Percentiles rank a stretch among this genome's conserved stretches.
These are phyloP conservation scores for Paecilomyces sp. DNA, from an alignment of 2,329 filamentous ascomycete genomes.

Conservation along the genomic window DNA sequence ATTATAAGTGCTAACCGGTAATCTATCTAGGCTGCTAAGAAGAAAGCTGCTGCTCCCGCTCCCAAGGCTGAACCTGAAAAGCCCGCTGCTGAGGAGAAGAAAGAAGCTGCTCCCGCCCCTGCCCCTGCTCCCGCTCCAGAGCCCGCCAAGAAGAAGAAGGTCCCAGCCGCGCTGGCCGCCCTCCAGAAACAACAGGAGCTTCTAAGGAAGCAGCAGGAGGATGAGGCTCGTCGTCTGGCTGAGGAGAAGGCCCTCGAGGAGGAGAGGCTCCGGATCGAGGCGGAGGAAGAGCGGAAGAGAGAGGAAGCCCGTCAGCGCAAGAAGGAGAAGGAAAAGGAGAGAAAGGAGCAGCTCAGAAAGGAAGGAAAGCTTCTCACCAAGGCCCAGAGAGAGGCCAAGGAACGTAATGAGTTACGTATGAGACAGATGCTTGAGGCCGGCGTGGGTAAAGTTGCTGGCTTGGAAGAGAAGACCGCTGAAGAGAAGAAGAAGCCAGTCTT, in stretches of 20 bases:
- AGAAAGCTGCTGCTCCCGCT: slow-evolving; percentile 55
- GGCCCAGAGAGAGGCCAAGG: slow-evolving; percentile 41
- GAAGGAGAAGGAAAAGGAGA: slow-evolving; percentile 45
- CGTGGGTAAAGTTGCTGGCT: slow-evolving; percentile 37
- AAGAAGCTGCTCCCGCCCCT: slow-evolving; percentile 39
- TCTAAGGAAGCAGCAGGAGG: slow-evolving; percentile 38
- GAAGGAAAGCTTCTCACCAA: slow-evolving; percentile 45
- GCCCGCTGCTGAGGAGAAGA: slow-evolving; percentile 42
- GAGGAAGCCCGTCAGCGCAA: slow-evolving; percentile 39
- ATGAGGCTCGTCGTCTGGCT: slow-evolving; percentile 32
- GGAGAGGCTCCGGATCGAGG: slow-evolving; percentile 28
- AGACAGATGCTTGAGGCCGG: slow-evolving; percentile 44
- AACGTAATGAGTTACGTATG: slow-evolving; percentile 41
- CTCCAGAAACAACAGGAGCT: slow-evolving; percentile 44
- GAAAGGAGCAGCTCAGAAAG: slow-evolving; percentile 42
- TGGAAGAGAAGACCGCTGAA: slow-evolving; percentile 37
- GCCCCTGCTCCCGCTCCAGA: slow-evolving; percentile 26
- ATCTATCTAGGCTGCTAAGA: slow-evolving; percentile 63
- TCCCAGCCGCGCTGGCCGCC: slow-evolving; percentile 52
- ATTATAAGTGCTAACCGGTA: slow-evolving; percentile 2
- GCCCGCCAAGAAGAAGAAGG: slow-evolving; percentile 77
- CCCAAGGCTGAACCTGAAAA: slow-evolving; percentile 53
- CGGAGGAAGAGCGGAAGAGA: slow-evolving; percentile 40
- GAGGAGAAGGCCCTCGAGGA: slow-evolving; percentile 36
- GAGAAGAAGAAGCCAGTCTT: slow-evolving; percentile 70